Evolutionary conservation across 345 rosid genomes (phyloP), one percentile per base, ranked within the genome.

Genomic region (Boechera stricta): DNA sequence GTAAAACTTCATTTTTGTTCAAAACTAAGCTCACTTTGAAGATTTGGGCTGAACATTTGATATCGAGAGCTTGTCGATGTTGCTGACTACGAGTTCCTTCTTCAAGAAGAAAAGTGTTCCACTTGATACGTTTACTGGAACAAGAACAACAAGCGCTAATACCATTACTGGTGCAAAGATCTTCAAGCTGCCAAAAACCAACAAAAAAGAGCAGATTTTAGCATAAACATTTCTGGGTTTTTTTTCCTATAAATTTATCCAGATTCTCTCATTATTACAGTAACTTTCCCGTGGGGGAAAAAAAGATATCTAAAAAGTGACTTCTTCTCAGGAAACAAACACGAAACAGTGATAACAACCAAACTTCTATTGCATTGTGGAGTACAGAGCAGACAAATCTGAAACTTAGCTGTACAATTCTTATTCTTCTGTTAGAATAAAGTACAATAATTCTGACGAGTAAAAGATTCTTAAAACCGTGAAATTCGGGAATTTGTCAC

Each of bases 41-140:
- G 99, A 95, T 79, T 82, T 58, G 28, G 98, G 92, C 26, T 72
- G 90, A 58, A 95, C 98, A 72, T 95, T 95, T 13, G 99, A 95
- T 77, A 95, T 89, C 0, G 99, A 95, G 57, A 95, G 94, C 85
- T 86, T 95, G 80, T 95, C 99, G 18, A 95, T 95, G 80, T 92
- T 77, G 80, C 96, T 95, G 69, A 89, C 85, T 6, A 92, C 98
- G 75, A 95, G 82, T 57, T 95, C 98, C 64, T 86, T 92, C 83
- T 82, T 84, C 71, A 95, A 82, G 77, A 92, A 88, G 76, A 82
- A 88, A 12, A 95, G 78, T 4, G 94, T 92, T 45, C 93, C 98
- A 83, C 90, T 91, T 39, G 99, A 92, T 59, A 92, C 89, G 74
- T 92, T 95, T 75, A 95, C 99, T 29, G 99, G 99, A 79, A 95